Conservation (phyloP, 2,329 filamentous ascomycete genomes). For the Raffaelea ambrosiae region DNA sequence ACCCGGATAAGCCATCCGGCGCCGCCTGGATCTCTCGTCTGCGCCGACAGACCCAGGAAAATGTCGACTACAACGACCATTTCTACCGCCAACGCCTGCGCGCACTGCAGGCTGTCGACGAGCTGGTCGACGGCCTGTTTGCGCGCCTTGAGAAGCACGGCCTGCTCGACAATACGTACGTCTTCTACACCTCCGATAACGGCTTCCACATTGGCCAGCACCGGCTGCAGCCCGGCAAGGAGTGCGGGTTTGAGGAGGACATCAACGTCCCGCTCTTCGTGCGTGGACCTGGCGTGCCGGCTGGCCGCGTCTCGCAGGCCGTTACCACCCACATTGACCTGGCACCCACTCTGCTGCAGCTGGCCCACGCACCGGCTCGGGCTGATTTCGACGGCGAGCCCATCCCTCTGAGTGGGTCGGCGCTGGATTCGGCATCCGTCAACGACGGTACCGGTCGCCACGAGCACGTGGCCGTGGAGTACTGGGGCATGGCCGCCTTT, state of each 20-base stretch:
- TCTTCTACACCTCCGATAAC: constrained; percentile 51
- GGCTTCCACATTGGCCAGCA: constrained; percentile 53
- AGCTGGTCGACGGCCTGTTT: constrained; percentile 41
- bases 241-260: constrained; percentile 49
- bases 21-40: constrained; percentile 39
- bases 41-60: constrained; percentile 26
- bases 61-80: constrained; percentile 38
- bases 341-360: constrained; percentile 47
- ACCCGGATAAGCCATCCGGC: constrained; percentile 43
- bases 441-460: constrained; percentile 14
- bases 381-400: constrained; percentile 47
- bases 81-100: constrained; percentile 44
- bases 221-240: constrained; percentile 48
- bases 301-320: constrained; percentile 28
- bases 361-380: constrained; percentile 28
- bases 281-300: constrained; percentile 45
- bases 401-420: constrained; percentile 35
- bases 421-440: too few relatives aligned
- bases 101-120: constrained; percentile 45
- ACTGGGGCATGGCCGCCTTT: constrained; percentile 36
- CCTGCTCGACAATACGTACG: constrained; percentile 52
- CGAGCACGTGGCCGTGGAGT: constrained; percentile 52
- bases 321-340: constrained; percentile 56
- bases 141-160: constrained; percentile 35
- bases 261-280: constrained; percentile 52